A percentile compares a stretch with the other conserved stretches of the same genome.
Conservation (phyloP, 2,329 filamentous ascomycete genomes). For the Botrytis squamosa region DNA sequence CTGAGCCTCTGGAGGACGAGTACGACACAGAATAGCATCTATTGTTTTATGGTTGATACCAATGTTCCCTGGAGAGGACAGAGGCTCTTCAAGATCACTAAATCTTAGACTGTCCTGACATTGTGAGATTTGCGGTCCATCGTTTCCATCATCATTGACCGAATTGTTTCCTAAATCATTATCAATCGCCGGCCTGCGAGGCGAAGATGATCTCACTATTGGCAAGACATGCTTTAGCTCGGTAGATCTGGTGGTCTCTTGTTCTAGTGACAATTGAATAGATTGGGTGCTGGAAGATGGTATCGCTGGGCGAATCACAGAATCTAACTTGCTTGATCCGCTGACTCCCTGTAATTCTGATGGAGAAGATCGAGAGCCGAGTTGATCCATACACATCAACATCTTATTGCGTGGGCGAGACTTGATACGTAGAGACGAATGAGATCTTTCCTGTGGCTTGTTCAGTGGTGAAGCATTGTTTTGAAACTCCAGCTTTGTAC, state of each 20-base stretch:
- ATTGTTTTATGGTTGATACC: conserved; percentile 30
- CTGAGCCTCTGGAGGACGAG: background rate
- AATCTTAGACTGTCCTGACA: background rate
- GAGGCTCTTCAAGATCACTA: conserved; percentile 21
- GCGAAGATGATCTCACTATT: background rate
- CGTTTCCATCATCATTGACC: background rate
- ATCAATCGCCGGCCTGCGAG: background rate
- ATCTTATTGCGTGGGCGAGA: conserved; percentile 34
- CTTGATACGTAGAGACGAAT: conserved; percentile 36
- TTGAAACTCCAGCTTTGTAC: background rate
- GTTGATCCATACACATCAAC: conserved; percentile 37
- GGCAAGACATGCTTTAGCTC: background rate
- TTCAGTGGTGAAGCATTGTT: background rate
- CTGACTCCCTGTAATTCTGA: background rate
- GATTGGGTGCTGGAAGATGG: background rate
- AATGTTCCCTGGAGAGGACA: conserved; percentile 23
- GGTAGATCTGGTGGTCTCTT: background rate
- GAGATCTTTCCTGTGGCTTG: conserved; percentile 17
- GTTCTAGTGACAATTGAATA: background rate
- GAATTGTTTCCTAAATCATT: background rate
- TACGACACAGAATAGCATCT: conserved; percentile 28
- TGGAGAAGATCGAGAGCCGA: conserved; percentile 24
- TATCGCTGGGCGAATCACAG: background rate
- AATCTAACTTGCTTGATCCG: background rate
- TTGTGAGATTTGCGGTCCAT: background rate